Evolutionary conservation across 1,284 basidiomycete genomes (phyloP), one percentile per base, ranked within the genome.

Genomic region (Ustilago cynodontis): DNA sequence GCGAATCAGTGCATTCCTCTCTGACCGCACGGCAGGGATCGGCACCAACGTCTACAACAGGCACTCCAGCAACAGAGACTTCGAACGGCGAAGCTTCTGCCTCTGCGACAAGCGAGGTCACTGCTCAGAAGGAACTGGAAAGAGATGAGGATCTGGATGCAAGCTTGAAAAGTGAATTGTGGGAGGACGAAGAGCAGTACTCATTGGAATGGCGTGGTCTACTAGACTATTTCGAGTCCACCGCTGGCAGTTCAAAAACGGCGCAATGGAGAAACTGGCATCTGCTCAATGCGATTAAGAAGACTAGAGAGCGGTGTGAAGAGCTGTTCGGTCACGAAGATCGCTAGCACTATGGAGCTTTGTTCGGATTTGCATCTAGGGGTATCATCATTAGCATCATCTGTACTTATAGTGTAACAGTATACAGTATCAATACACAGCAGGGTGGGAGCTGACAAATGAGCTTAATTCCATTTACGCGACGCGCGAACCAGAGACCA

Each of bases 221-320:
- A 55, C 47, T 71, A 13, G 55, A 62, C 35, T 65, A 58, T 8
- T 51, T 71, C 13, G 55, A 71, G 35, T 61, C 63, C 9, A 62
- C 59, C 1, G 63, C 47, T 6, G 69, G 63, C 47, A 56, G 10
- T 31, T 71, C 69, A 10, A 65, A 61, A 14, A 50, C 59, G 0
- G 29, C 63, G 37, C 63, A 71, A 16, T 71, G 69, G 69, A 61
- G 69, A 22, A 65, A 71, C 16, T 71, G 69, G 69, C 69, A 71
- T 14, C 39, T 71, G 56, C 63, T 71, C 51, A 52, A 55, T 20
- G 69, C 69, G 18, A 52, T 71, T 9, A 43, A 57, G 18, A 57
- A 52, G n/a, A 71, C 69, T 0, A 41, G 63, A 31, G 26, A 50
- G 47, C 54, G 69, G 1, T 71, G 69, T 31, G 59, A 66, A 43